Evolutionary conservation across 208 protist genomes (phyloP).

Genomic region (Trypanosoma boissoni): DNA sequence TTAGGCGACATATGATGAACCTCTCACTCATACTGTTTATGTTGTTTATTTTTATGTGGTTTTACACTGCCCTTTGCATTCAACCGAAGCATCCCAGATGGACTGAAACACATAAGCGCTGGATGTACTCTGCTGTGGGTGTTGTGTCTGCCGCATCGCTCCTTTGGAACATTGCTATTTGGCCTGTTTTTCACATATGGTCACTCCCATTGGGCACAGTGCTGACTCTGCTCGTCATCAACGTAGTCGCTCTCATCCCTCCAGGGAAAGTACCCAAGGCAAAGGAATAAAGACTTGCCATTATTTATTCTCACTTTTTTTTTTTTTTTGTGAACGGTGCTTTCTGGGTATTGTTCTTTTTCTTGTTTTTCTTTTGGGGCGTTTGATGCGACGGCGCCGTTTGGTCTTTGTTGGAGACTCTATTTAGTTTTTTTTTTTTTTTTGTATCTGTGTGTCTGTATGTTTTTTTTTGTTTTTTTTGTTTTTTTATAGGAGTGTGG

Average conservation of each 20-base stretch:
- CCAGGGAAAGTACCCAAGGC: constrained; percentile 11
- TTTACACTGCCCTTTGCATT: constrained; percentile 51
- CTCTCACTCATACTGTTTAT: constrained; percentile 43
- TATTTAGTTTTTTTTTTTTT: background rate
- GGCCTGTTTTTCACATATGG: constrained; percentile 58
- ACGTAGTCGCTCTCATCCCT: constrained; percentile 17
- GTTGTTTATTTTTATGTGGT: constrained; percentile 68
- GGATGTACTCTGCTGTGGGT: constrained; percentile 43
- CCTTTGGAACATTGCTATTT: constrained; percentile 71
- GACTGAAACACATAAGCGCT: constrained; percentile 57
- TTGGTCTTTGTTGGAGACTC: background rate
- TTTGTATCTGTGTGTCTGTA: background rate
- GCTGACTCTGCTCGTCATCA: constrained; percentile 15
- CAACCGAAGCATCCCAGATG: constrained; percentile 53
- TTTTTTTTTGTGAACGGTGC: constrained; percentile 5
- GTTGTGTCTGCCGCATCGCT: constrained; percentile 30
- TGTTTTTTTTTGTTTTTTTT: constrained; percentile 5
- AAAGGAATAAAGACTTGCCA: constrained; percentile 14
- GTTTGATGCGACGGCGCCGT: background rate
- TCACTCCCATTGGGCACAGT: constrained; percentile 44
- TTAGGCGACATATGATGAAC: constrained; percentile 38
- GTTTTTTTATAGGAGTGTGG: no score
- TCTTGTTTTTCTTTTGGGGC: constrained; percentile 5
- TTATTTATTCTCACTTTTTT: constrained; percentile 12
- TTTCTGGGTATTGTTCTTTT: background rate